Percentiles rank a stretch among this genome's conserved stretches.
These are phyloP conservation scores for Nitzschia putrida DNA, from an alignment of 108 stramenopile species.

Conservation along the genomic window DNA sequence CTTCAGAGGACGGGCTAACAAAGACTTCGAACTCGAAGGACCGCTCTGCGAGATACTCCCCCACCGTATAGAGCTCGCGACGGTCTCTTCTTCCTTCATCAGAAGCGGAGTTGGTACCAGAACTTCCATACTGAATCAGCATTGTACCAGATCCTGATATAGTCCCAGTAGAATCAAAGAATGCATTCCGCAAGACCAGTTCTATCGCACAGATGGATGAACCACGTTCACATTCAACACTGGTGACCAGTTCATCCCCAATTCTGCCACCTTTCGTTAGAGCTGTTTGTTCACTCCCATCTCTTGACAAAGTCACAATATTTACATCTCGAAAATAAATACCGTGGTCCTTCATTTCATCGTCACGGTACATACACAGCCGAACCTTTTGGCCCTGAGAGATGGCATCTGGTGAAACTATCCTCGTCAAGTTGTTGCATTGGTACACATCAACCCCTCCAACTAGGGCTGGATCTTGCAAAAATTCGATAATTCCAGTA, in stretches of 20 bases:
- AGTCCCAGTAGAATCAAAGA: conserved; percentile 4
- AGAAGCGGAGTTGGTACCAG: neutral
- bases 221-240: conserved; percentile 7
- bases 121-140: neutral
- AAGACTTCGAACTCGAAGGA: neutral
- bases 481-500: neutral
- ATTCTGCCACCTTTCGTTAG: neutral
- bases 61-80: neutral
- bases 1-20: neutral
- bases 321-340: neutral
- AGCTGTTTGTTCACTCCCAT: neutral
- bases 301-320: neutral
- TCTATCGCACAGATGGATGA: conserved; percentile 5
- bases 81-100: neutral
- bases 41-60: conserved; percentile 1
- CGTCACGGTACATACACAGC: neutral
- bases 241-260: neutral
- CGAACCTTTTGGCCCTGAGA: neutral
- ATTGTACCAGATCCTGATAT: neutral
- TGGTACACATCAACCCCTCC: neutral
- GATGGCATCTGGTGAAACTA: neutral
- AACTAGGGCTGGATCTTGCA: neutral
- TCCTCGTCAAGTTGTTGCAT: neutral
- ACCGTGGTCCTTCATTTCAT: neutral
- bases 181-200: neutral